Conservation (phyloP, 768 basidiomycete genomes). For the Tulasnella sp. region DNA sequence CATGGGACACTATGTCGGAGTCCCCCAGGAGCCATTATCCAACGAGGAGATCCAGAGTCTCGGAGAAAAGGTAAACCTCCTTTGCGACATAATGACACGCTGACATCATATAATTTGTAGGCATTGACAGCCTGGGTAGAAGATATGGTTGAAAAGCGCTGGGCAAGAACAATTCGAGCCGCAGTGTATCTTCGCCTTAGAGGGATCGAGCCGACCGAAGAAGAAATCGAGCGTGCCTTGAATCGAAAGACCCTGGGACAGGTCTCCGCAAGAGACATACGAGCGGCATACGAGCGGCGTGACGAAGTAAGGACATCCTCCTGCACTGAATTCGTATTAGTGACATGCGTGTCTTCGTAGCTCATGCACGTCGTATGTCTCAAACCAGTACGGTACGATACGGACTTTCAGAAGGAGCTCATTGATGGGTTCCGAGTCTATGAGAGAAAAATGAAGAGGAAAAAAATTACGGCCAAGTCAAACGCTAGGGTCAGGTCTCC, state of each 20-base stretch:
- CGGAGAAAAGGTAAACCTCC: not conserved
- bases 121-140: not conserved
- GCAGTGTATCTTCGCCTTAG: not conserved
- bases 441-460: not conserved
- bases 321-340: not conserved
- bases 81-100: not conserved
- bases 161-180: not conserved
- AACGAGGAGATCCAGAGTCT: not conserved
- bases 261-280: not conserved
- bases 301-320: not conserved
- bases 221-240: not conserved
- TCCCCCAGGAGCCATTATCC: not conserved
- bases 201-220: not conserved
- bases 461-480: not conserved
- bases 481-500: not conserved
- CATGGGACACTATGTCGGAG: not conserved
- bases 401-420: not conserved
- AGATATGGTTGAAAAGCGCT: not conserved
- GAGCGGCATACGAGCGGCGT: not conserved
- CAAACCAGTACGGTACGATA: conserved; percentile 5
- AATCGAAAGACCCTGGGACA: not conserved
- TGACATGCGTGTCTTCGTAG: not conserved
- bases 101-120: not conserved
- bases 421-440: not conserved
- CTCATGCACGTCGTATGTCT: not conserved